Evolutionary conservation across 495 filamentous ascomycete species (phyloP).

Genomic region (Xylaria longipes): DNA sequence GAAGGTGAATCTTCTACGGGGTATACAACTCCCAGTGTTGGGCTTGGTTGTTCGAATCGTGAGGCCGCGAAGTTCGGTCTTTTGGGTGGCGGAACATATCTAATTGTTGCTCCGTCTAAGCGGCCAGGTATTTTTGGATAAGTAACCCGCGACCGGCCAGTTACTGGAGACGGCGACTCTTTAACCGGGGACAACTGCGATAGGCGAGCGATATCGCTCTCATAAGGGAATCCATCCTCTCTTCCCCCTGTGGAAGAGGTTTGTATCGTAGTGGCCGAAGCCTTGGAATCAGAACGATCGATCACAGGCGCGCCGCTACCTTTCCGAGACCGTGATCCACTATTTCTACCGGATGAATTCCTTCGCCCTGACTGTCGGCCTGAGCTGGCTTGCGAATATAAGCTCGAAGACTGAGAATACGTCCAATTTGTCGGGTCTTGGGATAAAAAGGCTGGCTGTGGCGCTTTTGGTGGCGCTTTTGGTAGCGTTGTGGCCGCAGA

Average conservation of each 20-base stretch:
- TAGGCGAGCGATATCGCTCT: conserved; percentile 27
- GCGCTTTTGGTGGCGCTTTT: conserved; percentile 23
- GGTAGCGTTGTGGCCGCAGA: conserved; percentile 29
- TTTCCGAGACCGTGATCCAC: conserved; percentile 30
- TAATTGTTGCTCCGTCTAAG: conserved; percentile 32
- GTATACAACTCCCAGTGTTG: conserved; percentile 33
- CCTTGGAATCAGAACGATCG: conserved; percentile 37
- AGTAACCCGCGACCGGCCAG: conserved; percentile 48
- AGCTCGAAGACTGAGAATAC: conserved; percentile 33
- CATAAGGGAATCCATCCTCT: conserved; percentile 31
- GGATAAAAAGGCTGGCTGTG: conserved; percentile 32
- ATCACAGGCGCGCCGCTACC: conserved; percentile 27
- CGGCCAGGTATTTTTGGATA: conserved; percentile 52
- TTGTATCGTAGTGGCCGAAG: conserved; percentile 42
- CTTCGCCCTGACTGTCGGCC: conserved; percentile 24
- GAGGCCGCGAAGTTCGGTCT: conserved; percentile 39
- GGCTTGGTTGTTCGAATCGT: conserved; percentile 42
- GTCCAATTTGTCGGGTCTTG: conserved; percentile 15
- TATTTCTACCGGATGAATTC: conserved; percentile 23
- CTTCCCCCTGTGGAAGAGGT: conserved; percentile 31
- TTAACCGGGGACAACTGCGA: conserved; percentile 53
- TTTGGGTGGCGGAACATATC: conserved; percentile 42
- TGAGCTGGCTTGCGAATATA: conserved; percentile 38
- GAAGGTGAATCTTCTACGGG: conserved; percentile 23
- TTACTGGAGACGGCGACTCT: conserved; percentile 46